Evolutionary conservation across 495 filamentous ascomycete species (phyloP).

Genomic region (Penicillium lividum): DNA sequence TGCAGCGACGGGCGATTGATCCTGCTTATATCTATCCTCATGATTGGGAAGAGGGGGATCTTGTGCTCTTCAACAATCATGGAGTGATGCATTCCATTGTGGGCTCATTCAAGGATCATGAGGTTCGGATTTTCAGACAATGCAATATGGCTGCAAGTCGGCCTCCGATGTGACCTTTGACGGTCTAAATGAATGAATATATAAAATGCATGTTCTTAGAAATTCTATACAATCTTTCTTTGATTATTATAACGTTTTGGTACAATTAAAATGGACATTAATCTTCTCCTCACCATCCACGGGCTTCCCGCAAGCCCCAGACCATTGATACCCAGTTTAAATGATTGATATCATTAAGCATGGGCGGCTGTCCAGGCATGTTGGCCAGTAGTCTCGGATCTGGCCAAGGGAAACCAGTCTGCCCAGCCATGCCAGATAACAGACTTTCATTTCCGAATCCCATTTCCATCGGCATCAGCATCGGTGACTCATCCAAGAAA

Average conservation of each 20-base stretch:
- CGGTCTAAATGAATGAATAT: not conserved
- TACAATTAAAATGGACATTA: not conserved
- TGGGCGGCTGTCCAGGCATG: not conserved
- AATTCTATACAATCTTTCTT: not conserved
- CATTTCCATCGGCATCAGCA: not conserved
- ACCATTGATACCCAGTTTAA: slow-evolving; percentile 9
- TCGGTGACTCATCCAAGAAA: not conserved
- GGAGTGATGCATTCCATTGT: slow-evolving; percentile 70
- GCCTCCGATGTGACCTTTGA: slow-evolving; percentile 6
- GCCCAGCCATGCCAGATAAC: not conserved
- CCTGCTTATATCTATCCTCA: slow-evolving; percentile 65
- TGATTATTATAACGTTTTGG: not conserved
- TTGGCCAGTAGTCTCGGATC: not conserved
- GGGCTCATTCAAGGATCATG: slow-evolving; percentile 65
- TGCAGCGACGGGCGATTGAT: slow-evolving; percentile 65
- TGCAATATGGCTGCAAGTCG: slow-evolving; percentile 63
- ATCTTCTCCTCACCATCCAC: slow-evolving; percentile 1
- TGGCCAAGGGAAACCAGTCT: not conserved
- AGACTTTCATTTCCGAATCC: not conserved
- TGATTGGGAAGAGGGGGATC: slow-evolving; percentile 70
- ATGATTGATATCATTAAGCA: not conserved
- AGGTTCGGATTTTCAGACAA: slow-evolving; percentile 68
- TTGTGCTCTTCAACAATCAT: slow-evolving; percentile 71
- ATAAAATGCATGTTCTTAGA: not conserved
- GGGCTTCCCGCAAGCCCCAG: slow-evolving; percentile 3